Evolutionary conservation across 1,284 basidiomycete species (phyloP).

Genomic region (Irpex lacteus): DNA sequence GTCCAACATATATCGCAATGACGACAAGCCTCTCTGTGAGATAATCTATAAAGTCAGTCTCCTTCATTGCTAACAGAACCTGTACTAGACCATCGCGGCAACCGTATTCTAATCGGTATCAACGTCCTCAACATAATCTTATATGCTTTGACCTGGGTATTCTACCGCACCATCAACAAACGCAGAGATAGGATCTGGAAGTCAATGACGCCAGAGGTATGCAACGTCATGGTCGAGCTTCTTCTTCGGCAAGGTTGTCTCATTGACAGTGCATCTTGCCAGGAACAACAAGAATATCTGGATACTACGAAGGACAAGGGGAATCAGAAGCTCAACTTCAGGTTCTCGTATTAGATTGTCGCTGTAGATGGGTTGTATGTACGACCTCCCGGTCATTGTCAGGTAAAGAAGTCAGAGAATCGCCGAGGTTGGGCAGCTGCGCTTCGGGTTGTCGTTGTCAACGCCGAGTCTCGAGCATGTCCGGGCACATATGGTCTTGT

Average conservation of each 20-base stretch:
- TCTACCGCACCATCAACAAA: slow-evolving; percentile 53
- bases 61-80: background rate
- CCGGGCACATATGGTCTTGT: no score
- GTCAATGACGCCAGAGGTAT: slow-evolving; percentile 47
- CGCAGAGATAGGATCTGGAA: slow-evolving; percentile 51
- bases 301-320: slow-evolving; percentile 57
- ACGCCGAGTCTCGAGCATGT: background rate
- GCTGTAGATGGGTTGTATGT: no score
- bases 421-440: background rate
- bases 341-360: slow-evolving; percentile 47
- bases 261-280: background rate
- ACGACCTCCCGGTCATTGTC: no score
- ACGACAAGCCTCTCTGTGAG: slow-evolving; percentile 26
- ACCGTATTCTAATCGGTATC: slow-evolving; percentile 35
- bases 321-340: slow-evolving; percentile 56
- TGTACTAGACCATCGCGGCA: slow-evolving; percentile 37
- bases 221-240: slow-evolving; percentile 3
- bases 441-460: background rate
- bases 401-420: background rate
- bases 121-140: slow-evolving; percentile 39
- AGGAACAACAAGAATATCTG: slow-evolving; percentile 56
- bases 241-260: background rate
- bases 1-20: slow-evolving; percentile 32
- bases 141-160: slow-evolving; percentile 49
- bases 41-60: background rate